These are phyloP conservation scores for Sistotremastrum niveocremeum DNA, from an alignment of 768 basidiomycete genomes.

Conservation along the genomic window DNA sequence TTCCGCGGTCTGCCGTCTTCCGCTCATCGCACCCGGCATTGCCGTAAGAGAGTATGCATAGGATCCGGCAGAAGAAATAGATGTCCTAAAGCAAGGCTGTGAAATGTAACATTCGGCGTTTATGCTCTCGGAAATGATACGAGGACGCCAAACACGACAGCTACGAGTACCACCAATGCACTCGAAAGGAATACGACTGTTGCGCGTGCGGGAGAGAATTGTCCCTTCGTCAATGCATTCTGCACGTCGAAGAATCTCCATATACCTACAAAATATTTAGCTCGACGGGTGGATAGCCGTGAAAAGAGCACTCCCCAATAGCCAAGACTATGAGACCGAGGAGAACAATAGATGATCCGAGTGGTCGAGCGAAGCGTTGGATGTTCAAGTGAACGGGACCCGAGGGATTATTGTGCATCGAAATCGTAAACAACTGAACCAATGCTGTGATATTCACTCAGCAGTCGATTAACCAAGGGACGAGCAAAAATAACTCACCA, in stretches of 20 bases:
- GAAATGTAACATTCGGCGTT: too few relatives aligned
- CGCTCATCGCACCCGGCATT: too few relatives aligned
- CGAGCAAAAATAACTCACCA: conserved; percentile 18
- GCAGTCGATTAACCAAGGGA: not conserved
- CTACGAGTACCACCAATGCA: conserved; percentile 18
- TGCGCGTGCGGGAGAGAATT: conserved; percentile 28
- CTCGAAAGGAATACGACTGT: conserved; percentile 18
- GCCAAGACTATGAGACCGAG: conserved; percentile 23
- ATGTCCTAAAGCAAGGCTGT: too few relatives aligned
- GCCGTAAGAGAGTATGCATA: too few relatives aligned
- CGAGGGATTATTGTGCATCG: conserved; percentile 7
- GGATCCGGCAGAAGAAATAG: too few relatives aligned
- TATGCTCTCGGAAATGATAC: too few relatives aligned
- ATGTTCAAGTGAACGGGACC: too few relatives aligned
- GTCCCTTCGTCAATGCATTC: conserved; percentile 21
- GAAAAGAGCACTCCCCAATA: conserved; percentile 15
- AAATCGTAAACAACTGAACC: conserved; percentile 33
- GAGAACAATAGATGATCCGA: conserved; percentile 27
- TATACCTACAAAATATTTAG: conserved; percentile 13
- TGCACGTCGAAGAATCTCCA: conserved; percentile 29
- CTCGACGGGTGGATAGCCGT: not conserved
- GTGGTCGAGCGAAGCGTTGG: conserved; percentile 24
- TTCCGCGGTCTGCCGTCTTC: too few relatives aligned
- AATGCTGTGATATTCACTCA: conserved; percentile 20
- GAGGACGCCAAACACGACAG: too few relatives aligned